These are phyloP conservation scores for Peziza echinospora DNA, from an alignment of 495 filamentous ascomycete species.

Conservation along the genomic window DNA sequence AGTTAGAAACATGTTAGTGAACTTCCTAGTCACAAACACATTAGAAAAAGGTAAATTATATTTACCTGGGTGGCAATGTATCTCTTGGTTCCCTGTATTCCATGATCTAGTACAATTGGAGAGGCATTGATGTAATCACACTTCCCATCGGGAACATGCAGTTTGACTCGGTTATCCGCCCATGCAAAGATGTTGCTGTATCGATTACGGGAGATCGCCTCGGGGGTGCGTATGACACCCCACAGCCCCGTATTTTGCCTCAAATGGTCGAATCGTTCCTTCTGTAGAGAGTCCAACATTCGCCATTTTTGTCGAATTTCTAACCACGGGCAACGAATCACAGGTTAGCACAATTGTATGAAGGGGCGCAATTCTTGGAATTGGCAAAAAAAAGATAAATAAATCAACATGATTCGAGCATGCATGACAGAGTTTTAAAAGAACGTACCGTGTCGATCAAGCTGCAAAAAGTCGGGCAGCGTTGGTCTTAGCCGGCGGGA, in stretches of 20 bases:
- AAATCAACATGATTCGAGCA: too few relatives aligned
- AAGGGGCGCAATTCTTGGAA: background rate
- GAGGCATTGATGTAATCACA: slow-evolving; percentile 95
- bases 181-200: slow-evolving; percentile 75
- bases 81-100: slow-evolving; percentile 28
- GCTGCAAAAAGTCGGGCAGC: background rate
- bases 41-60: slow-evolving; percentile 19
- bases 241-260: slow-evolving; percentile 14
- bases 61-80: slow-evolving; percentile 50
- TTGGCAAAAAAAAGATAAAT: too few relatives aligned
- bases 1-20: slow-evolving; percentile 30
- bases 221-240: slow-evolving; percentile 6
- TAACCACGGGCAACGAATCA: background rate
- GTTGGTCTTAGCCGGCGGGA: background rate
- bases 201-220: slow-evolving; percentile 29
- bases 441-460: background rate
- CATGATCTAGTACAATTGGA: slow-evolving; percentile 47
- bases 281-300: slow-evolving; percentile 13
- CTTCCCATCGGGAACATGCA: slow-evolving; percentile 56
- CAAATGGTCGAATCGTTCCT: slow-evolving; percentile 15
- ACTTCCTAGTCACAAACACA: too few relatives aligned
- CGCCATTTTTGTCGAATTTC: slow-evolving; percentile 16
- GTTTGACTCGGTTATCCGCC: slow-evolving; percentile 62
- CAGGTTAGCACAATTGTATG: background rate
- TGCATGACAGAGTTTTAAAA: too few relatives aligned